Evolutionary conservation across 2,329 filamentous ascomycete genomes (phyloP).

Genomic region (Alternaria hordeiaustralica): DNA sequence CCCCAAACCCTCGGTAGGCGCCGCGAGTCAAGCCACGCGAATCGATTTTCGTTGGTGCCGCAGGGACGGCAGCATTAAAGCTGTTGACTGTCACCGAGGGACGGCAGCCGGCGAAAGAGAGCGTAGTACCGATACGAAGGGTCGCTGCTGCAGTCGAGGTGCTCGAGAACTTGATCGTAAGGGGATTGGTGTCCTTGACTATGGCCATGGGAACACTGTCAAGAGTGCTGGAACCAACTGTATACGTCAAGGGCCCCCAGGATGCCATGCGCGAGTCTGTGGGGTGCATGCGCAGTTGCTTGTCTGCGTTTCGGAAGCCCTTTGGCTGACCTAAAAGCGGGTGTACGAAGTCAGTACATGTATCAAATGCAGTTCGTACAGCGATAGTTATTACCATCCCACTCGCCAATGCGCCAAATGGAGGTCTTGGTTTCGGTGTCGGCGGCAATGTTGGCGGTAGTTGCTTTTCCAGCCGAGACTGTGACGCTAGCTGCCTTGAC

Average conservation of each 20-base stretch:
- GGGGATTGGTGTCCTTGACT: conserved; percentile 66
- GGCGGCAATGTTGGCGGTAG: conserved; percentile 60
- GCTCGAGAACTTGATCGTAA: conserved; percentile 67
- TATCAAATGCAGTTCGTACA: too few species aligned
- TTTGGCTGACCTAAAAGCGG: too few species aligned
- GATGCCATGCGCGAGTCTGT: conserved; percentile 68
- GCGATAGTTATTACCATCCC: too few species aligned
- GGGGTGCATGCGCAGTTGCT: conserved; percentile 72
- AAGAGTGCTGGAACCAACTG: conserved; percentile 61
- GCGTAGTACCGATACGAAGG: conserved; percentile 69
- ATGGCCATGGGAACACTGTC: conserved; percentile 70
- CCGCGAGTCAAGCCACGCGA: conserved; percentile 70
- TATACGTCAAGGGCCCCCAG: conserved; percentile 68
- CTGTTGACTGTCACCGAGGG: conserved; percentile 65
- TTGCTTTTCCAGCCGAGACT: conserved; percentile 59
- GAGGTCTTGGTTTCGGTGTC: conserved; percentile 57
- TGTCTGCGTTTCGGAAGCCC: conserved; percentile 71
- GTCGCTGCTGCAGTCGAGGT: conserved; percentile 61
- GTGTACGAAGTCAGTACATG: too few species aligned
- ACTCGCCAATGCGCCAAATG: conserved; percentile 69
- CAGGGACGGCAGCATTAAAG: conserved; percentile 57
- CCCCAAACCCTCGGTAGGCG: conserved; percentile 68
- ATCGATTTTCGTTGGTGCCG: conserved; percentile 67
- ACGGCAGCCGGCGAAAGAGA: conserved; percentile 66
- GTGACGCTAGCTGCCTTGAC: conserved; percentile 56